Percentiles rank a stretch among this genome's conserved stretches.
Conservation (phyloP, 768 basidiomycete genomes). For the Kwoniella mangroviensis region DNA sequence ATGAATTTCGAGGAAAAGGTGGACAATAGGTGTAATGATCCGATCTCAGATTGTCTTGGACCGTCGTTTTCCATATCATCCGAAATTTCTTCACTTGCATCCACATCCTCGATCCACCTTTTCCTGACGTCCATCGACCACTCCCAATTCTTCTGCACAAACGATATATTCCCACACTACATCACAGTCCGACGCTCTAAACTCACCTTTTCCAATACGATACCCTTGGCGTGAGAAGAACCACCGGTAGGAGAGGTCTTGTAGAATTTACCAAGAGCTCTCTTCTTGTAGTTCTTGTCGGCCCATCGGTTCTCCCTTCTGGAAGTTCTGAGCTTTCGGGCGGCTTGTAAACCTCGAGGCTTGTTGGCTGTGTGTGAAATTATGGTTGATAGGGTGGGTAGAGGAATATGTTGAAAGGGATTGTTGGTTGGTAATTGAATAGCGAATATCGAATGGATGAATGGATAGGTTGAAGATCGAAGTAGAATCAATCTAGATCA, state of each 20-base stretch:
- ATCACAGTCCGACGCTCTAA: background rate
- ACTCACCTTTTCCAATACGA: constrained; percentile 89
- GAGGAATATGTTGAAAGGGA: background rate
- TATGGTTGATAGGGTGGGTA: background rate
- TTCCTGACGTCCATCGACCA: no score
- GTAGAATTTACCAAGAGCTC: constrained; percentile 98
- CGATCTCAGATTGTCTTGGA: no score
- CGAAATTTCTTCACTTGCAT: no score
- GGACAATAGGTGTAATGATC: no score
- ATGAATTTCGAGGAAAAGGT: no score
- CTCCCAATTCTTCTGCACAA: no score
- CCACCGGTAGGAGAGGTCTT: constrained; percentile 99
- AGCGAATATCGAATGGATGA: background rate
- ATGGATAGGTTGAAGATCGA: background rate
- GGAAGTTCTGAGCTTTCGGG: constrained; percentile 93
- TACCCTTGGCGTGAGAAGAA: constrained; percentile 99
- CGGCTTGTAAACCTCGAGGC: constrained; percentile 98
- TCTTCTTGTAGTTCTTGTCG: constrained; percentile 99
- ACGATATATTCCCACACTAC: no score
- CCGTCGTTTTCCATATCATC: no score
- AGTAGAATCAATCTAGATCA: constrained; percentile 13
- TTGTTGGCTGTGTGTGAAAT: constrained; percentile 74
- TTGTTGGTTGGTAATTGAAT: constrained; percentile 6
- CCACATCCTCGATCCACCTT: no score
- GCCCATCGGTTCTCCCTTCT: constrained; percentile 98